A percentile compares a stretch with the other conserved stretches of the same genome.
These are phyloP conservation scores for Gamsiella multidivaricata DNA, from an alignment of 192 early-diverging fungal genomes.

Conservation along the genomic window DNA sequence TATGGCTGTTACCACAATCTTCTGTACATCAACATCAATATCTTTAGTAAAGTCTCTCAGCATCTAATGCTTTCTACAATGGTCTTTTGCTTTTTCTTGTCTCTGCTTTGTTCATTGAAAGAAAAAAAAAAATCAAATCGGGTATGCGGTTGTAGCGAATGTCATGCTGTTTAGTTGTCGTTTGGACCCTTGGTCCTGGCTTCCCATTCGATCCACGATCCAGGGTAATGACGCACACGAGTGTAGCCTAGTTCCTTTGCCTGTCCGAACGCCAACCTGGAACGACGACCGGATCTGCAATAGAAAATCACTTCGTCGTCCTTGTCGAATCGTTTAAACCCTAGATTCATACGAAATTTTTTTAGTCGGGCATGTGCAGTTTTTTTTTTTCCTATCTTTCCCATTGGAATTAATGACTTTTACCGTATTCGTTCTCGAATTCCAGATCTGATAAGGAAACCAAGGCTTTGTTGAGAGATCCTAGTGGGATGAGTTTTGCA, in stretches of 20 bases:
- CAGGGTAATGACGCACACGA: slow-evolving; percentile 29
- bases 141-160: no score
- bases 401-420: background rate
- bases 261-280: slow-evolving; percentile 64
- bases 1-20: no score
- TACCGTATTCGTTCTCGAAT: slow-evolving; percentile 58
- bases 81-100: no score
- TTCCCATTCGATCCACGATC: slow-evolving; percentile 30
- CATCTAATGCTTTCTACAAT: no score
- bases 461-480: slow-evolving; percentile 56
- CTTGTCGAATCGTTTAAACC: slow-evolving; percentile 64
- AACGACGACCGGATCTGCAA: slow-evolving; percentile 72
- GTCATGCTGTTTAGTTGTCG: no score
- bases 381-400: slow-evolving; percentile 1
- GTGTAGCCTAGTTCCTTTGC: slow-evolving; percentile 61
- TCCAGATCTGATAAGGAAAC: slow-evolving; percentile 15
- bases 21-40: no score
- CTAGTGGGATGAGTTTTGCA: slow-evolving; percentile 68
- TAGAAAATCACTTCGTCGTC: slow-evolving; percentile 68
- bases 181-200: slow-evolving; percentile 2
- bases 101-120: no score
- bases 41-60: no score
- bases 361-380: background rate
- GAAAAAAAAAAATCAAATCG: no score
- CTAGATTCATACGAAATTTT: slow-evolving; percentile 17